A percentile compares a stretch with the other conserved stretches of the same genome.
These are phyloP conservation scores for Cyberlindnera xylosilytica DNA, from an alignment of 805 yeast genomes.

Conservation along the genomic window DNA sequence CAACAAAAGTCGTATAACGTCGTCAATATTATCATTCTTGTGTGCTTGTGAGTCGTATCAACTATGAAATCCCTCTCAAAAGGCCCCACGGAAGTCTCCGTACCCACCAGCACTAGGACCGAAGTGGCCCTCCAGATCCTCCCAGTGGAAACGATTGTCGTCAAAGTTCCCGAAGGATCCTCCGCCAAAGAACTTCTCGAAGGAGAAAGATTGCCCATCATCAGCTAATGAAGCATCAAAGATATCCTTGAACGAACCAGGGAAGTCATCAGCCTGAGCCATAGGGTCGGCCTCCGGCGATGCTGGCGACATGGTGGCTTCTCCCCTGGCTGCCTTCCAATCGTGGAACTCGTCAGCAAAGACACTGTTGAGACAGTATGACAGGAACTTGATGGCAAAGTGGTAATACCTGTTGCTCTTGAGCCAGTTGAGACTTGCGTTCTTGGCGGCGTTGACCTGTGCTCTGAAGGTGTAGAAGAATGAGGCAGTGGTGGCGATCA, in stretches of 20 bases:
- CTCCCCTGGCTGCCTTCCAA: not conserved
- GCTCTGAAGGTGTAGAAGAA: constrained; percentile 2
- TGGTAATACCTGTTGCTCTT: constrained; percentile 3
- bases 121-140: constrained; percentile 7
- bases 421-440: constrained; percentile 3
- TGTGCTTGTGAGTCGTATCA: too few relatives aligned
- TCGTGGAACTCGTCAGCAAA: constrained; percentile 5
- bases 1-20: too few relatives aligned
- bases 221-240: constrained; percentile 7
- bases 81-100: too few relatives aligned
- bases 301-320: too few relatives aligned
- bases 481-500: constrained; percentile 2
- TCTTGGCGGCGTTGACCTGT: too few relatives aligned
- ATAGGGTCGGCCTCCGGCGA: too few relatives aligned
- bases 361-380: constrained; percentile 4
- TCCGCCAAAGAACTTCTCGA: constrained; percentile 7
- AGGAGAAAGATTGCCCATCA: constrained; percentile 8
- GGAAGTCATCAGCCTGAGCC: too few relatives aligned
- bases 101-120: too few relatives aligned
- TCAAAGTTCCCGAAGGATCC: too few relatives aligned
- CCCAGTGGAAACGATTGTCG: too few relatives aligned
- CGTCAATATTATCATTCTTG: too few relatives aligned
- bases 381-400: constrained; percentile 5
- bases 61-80: too few relatives aligned
- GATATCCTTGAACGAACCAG: constrained; percentile 8